Conservation (phyloP, 2,329 filamentous ascomycete species). For the Colletotrichum sp. region DNA sequence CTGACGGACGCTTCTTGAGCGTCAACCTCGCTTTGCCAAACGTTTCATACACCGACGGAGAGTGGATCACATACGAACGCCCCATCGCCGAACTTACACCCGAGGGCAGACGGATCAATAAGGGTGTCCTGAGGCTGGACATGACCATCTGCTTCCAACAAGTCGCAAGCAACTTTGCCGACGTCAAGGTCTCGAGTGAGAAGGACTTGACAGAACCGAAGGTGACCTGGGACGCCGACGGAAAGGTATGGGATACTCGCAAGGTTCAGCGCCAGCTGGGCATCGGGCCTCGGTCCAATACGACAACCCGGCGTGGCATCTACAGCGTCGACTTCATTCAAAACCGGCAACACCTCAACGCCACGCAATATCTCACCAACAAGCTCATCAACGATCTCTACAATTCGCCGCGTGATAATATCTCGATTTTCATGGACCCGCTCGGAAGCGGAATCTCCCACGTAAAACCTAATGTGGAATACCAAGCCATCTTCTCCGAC, state of each 20-base stretch:
- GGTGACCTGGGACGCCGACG: constrained; percentile 15
- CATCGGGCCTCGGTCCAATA: not conserved
- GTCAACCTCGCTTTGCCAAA: not conserved
- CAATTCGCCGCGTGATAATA: constrained; percentile 14
- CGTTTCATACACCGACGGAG: not conserved
- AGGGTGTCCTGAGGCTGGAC: constrained; percentile 15
- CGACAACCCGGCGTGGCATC: constrained; percentile 5
- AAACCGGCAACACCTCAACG: constrained; percentile 10
- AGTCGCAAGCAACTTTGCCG: constrained; percentile 17
- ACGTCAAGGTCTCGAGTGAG: constrained; percentile 22
- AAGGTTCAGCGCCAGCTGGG: constrained; percentile 22
- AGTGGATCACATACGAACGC: not conserved
- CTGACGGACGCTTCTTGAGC: not conserved
- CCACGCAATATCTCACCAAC: constrained; percentile 20
- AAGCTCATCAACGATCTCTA: constrained; percentile 23
- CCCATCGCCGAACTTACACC: not conserved
- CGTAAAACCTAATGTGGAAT: constrained; percentile 25
- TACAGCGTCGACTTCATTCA: constrained; percentile 16
- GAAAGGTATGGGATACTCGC: constrained; percentile 11
- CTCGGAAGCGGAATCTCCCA: constrained; percentile 17
- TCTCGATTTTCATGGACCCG: constrained; percentile 20
- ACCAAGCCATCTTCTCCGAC: constrained; percentile 22
- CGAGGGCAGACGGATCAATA: not conserved
- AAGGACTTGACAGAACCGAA: constrained; percentile 20
- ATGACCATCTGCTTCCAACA: constrained; percentile 23